Evolutionary conservation across 768 basidiomycete species (phyloP).

Genomic region (Cystobasidium ongulense): DNA sequence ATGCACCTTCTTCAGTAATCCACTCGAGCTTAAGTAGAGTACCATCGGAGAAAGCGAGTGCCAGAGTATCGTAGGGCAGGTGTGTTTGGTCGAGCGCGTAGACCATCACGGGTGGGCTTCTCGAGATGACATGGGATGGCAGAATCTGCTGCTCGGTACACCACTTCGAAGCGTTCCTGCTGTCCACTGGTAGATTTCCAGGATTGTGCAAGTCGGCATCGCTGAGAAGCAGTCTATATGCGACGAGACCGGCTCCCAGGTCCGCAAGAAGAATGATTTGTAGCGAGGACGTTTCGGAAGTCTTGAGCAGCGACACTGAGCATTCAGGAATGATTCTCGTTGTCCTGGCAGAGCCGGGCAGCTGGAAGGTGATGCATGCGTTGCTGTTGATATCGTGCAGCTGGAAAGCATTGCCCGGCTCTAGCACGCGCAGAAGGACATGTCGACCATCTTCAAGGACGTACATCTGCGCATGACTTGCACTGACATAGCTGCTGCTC

Average conservation of each 20-base stretch:
- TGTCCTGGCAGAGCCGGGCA: not conserved
- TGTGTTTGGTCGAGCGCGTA: not conserved
- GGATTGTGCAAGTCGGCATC: not conserved
- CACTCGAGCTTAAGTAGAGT: constrained; percentile 2
- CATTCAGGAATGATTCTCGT: not conserved
- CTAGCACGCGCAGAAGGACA: not conserved
- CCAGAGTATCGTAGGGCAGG: not conserved
- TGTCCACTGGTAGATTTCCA: not conserved
- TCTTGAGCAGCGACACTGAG: not conserved
- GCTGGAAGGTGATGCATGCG: not conserved
- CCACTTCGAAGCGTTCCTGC: not conserved
- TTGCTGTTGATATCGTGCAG: not conserved
- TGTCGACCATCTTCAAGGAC: not conserved
- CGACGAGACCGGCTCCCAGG: not conserved
- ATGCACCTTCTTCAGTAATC: constrained; percentile 3
- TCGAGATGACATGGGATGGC: not conserved
- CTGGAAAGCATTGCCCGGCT: not conserved
- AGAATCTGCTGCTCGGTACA: constrained; percentile 7
- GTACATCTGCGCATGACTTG: not conserved
- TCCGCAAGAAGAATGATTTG: not conserved
- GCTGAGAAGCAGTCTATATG: not conserved
- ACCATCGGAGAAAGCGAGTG: not conserved
- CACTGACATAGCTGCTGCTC: not conserved
- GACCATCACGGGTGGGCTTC: not conserved
- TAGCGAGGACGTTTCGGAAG: not conserved